These are phyloP conservation scores for Zhuliangozyma blackwelliae DNA, from an alignment of 1,139 yeast genomes.

Conservation along the genomic window DNA sequence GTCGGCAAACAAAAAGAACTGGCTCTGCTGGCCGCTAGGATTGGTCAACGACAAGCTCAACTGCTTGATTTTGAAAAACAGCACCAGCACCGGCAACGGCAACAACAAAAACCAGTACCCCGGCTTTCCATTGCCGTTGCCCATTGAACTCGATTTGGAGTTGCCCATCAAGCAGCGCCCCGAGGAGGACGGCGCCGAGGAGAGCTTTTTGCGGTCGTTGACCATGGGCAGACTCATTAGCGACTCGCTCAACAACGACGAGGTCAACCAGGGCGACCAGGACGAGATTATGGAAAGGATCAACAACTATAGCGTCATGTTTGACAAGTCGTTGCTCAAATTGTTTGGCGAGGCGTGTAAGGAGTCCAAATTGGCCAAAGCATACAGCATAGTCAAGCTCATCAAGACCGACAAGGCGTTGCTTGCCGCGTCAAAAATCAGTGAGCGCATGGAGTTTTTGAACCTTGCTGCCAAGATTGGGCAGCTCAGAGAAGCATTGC, in stretches of 20 bases:
- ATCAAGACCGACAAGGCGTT: slow-evolving; percentile 75
- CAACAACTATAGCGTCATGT: slow-evolving; percentile 45
- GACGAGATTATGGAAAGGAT: slow-evolving; percentile 47
- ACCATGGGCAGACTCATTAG: slow-evolving; percentile 48
- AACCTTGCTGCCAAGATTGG: slow-evolving; percentile 65
- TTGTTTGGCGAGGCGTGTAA: slow-evolving; percentile 76
- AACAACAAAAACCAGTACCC: slow-evolving; percentile 30
- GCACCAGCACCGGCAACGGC: not conserved
- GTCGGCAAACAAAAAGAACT: slow-evolving; percentile 41
- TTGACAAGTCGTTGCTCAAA: slow-evolving; percentile 72
- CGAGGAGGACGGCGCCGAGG: slow-evolving; percentile 23
- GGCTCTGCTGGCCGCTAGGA: slow-evolving; percentile 88
- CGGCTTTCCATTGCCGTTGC: slow-evolving; percentile 76
- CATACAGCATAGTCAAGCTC: slow-evolving; percentile 64
- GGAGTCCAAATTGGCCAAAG: slow-evolving; percentile 60
- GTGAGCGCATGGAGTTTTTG: slow-evolving; percentile 69
- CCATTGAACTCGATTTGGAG: slow-evolving; percentile 68
- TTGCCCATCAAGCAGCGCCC: slow-evolving; percentile 47
- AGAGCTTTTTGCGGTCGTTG: slow-evolving; percentile 39
- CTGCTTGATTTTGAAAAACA: slow-evolving; percentile 61
- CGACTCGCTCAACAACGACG: slow-evolving; percentile 37
- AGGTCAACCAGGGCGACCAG: slow-evolving; percentile 30
- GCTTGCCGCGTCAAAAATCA: slow-evolving; percentile 78
- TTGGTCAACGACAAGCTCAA: slow-evolving; percentile 62
- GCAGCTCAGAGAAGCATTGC: slow-evolving; percentile 54